Evolutionary conservation across 257 asterid genomes (phyloP).

Genomic region (Mitragyna speciosa): DNA sequence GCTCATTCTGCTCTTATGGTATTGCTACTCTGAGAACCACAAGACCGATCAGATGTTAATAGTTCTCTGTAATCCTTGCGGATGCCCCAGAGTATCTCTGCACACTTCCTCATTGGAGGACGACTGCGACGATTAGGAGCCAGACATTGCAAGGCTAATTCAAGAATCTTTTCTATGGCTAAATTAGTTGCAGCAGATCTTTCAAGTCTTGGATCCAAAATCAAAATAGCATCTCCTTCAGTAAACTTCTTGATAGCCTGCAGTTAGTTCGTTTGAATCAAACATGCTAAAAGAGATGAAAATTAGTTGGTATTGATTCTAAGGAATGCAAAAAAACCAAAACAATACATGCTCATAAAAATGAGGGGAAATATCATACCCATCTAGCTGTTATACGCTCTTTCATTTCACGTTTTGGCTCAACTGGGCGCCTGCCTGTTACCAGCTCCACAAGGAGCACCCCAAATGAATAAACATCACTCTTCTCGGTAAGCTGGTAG

Average conservation of each 20-base stretch:
- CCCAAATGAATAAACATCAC: conserved; percentile 95
- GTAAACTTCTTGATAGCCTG: conserved; percentile 81
- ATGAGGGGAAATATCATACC: conserved; percentile 44
- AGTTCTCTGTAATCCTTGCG: conserved; percentile 73
- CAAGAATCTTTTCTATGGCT: conserved; percentile 66
- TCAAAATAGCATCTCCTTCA: conserved; percentile 70
- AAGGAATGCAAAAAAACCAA: background rate
- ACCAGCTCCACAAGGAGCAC: conserved; percentile 78
- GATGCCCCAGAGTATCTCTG: conserved; percentile 81
- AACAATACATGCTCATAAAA: background rate
- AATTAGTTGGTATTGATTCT: background rate
- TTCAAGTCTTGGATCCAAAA: conserved; percentile 72
- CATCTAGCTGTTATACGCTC: conserved; percentile 89
- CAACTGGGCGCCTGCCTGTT: conserved; percentile 90
- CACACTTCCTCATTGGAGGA: conserved; percentile 86
- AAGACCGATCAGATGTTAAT: conserved; percentile 27
- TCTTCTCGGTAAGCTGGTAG: conserved; percentile 92
- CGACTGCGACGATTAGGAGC: conserved; percentile 65
- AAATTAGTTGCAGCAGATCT: conserved; percentile 62
- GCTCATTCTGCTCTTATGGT: conserved; percentile 21
- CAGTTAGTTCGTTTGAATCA: conserved; percentile 13
- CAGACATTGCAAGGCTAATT: conserved; percentile 71
- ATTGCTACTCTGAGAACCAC: conserved; percentile 5
- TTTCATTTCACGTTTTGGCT: conserved; percentile 63
- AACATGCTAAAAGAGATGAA: background rate